Evolutionary conservation across 768 basidiomycete genomes (phyloP), one percentile per base, ranked within the genome.

Genomic region (Leccinum incarnatum): DNA sequence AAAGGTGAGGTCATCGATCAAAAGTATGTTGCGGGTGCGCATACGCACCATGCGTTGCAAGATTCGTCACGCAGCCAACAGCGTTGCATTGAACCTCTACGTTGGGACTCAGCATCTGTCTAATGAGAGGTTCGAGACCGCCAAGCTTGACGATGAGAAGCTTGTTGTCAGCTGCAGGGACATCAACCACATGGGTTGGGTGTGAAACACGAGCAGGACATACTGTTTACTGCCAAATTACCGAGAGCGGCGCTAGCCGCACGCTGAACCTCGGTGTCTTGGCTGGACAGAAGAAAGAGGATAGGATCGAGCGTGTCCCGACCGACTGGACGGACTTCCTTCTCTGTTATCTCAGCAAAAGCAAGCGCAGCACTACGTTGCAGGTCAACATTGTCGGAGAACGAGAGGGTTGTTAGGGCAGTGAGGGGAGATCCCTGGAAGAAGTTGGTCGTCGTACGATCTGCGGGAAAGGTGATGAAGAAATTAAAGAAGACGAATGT

Each of bases 51-150:
- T 98, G 96, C 1, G 96, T 99, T 14, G 97, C 97, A 47, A 99
- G 82, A 72, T 99, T 99, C 17, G 97, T 99, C 53, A 99, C 94
- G 71, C 97, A 99, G 34, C 97, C 97, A 25, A 99, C 97, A 29
- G 97, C 97, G 71, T 99, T 99, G 79, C 97, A 99, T 74, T 98
- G 97, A 2, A 99, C 97, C 72, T 99, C 97, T 45, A 98, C 96
- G 69, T 98, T 99, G 2, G 95, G 95, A 65, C 91, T 94, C 55
- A 98, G 86, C 97, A 99, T 99, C 75, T 99, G 97, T 57, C 95
- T 87, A 67, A 99, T 98, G 66, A 99, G 82, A 51, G 96, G 97
- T 72, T 99, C 97, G 47, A 99, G 84, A 55, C 97, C 97, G 51
- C 96, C 96, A 32, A 99, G 84, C 74, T 95, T 93, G 66, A 99